Conservation (phyloP, 371 early-diverging fungal genomes). For the Rozella allomycis region DNA sequence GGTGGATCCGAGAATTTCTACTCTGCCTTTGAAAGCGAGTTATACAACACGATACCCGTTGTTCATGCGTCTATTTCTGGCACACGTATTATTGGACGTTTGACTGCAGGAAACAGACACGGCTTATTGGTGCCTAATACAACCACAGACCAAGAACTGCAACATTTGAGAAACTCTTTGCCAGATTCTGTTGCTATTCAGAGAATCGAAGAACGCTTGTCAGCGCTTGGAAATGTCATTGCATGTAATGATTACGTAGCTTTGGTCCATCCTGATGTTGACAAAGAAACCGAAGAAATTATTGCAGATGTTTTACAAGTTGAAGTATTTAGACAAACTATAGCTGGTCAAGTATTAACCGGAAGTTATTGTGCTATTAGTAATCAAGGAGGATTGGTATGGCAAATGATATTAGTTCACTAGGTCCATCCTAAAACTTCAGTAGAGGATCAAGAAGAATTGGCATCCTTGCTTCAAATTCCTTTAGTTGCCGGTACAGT, state of each 20-base stretch:
- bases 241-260: conserved; percentile 99
- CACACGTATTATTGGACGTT: conserved; percentile 89
- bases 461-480: conserved; percentile 90
- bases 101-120: conserved; percentile 86
- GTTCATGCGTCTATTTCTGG: conserved; percentile 96
- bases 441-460: conserved; percentile 92
- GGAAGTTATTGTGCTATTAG: conserved; percentile 93
- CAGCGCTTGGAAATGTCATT: conserved; percentile 97
- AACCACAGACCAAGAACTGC: conserved; percentile 98
- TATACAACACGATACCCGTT: conserved; percentile 91
- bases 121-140: conserved; percentile 92
- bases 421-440: conserved; percentile 85
- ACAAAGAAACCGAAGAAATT: conserved; percentile 93
- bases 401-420: not conserved
- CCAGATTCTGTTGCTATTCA: conserved; percentile 90
- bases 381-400: conserved; percentile 92
- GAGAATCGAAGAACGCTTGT: conserved; percentile 93
- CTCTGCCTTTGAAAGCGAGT: conserved; percentile 87
- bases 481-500: conserved; percentile 98
- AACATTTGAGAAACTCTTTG: conserved; percentile 91
- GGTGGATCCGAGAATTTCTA: conserved; percentile 97
- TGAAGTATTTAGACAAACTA: conserved; percentile 96
- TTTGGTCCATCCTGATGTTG: conserved; percentile 96
- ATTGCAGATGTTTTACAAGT: conserved; percentile 94
- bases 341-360: conserved; percentile 95